phyloP scores from a whole-genome alignment of 768 basidiomycete genomes.

The Kwoniella sp. region DNA sequence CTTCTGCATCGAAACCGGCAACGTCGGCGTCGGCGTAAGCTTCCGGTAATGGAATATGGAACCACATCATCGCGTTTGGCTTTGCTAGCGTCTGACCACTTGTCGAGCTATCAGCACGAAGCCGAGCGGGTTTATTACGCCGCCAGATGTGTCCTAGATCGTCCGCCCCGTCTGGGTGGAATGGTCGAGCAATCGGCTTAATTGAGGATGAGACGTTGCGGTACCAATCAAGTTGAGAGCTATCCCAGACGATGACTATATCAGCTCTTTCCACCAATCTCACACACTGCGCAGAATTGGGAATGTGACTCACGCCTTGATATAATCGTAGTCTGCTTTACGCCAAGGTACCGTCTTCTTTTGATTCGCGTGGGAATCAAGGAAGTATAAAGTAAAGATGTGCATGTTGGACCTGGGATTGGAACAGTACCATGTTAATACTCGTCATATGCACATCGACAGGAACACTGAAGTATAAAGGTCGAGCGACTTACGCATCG shows the following conservation, averaged over 20 bases:
- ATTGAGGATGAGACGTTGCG: slow-evolving; percentile 74
- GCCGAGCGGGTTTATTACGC: slow-evolving; percentile 27
- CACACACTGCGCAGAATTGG: too few species aligned
- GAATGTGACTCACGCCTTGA: slow-evolving; percentile 67
- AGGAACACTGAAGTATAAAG: too few species aligned
- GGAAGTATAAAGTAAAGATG: slow-evolving; percentile 84
- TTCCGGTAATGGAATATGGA: slow-evolving; percentile 91
- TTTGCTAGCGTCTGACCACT: slow-evolving; percentile 64
- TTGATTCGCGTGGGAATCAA: slow-evolving; percentile 72
- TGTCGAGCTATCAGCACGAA: background rate
- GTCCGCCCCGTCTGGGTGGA: slow-evolving; percentile 71
- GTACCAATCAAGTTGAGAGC: slow-evolving; percentile 88
- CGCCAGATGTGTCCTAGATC: slow-evolving; percentile 74
- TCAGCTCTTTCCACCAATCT: too few species aligned
- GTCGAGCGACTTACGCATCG: slow-evolving; percentile 67
- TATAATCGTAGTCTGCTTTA: slow-evolving; percentile 82
- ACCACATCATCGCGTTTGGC: slow-evolving; percentile 95
- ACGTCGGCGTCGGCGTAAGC: slow-evolving; percentile 71
- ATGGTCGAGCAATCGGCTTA: slow-evolving; percentile 76
- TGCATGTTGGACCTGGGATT: slow-evolving; percentile 73
- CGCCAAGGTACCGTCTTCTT: slow-evolving; percentile 62
- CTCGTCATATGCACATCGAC: too few species aligned
- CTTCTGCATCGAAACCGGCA: slow-evolving; percentile 64
- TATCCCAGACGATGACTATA: slow-evolving; percentile 48
- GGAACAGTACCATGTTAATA: background rate